phyloP scores from a whole-genome alignment of 2,329 filamentous ascomycete species.

The Pseudonectria buxi region DNA sequence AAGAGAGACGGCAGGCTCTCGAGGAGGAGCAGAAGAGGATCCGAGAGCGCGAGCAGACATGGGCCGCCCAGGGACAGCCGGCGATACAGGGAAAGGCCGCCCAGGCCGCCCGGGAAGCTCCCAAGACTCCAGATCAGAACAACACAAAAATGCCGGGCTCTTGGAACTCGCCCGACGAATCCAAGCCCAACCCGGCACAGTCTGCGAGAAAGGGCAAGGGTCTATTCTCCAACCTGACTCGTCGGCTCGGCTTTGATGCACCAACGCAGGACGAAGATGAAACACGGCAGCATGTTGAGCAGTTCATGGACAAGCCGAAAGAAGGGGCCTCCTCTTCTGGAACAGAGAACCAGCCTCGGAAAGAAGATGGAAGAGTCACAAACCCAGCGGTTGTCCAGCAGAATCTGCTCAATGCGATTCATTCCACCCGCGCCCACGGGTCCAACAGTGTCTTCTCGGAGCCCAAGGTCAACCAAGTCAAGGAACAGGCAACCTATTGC shows the following conservation, averaged over 20 bases:
- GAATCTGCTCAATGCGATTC: constrained; percentile 71
- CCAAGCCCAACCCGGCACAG: constrained; percentile 25
- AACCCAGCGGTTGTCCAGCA: constrained; percentile 57
- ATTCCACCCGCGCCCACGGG: constrained; percentile 69
- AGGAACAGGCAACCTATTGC: constrained; percentile 81
- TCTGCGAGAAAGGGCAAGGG: constrained; percentile 41
- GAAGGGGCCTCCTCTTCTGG: constrained; percentile 12
- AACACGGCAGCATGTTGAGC: constrained; percentile 35
- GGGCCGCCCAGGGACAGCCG: constrained; percentile 25
- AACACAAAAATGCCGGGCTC: constrained; percentile 61
- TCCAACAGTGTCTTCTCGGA: constrained; percentile 66
- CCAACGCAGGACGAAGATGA: constrained; percentile 36
- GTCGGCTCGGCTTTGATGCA: constrained; percentile 60
- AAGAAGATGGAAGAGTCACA: constrained; percentile 48
- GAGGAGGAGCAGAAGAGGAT: constrained; percentile 66
- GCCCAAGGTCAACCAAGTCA: constrained; percentile 64
- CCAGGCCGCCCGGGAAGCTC: constrained; percentile 32
- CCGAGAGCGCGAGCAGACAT: constrained; percentile 45
- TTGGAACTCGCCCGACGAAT: constrained; percentile 61
- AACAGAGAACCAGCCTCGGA: constrained; percentile 14
- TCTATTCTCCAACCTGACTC: constrained; percentile 62
- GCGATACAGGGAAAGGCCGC: constrained; percentile 29
- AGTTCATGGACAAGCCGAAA: constrained; percentile 34
- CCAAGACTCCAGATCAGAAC: constrained; percentile 35
- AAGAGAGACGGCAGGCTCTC: constrained; percentile 66